These are phyloP conservation scores for Clonostachys rhizophaga DNA, from an alignment of 2,329 filamentous ascomycete genomes.

Conservation along the genomic window DNA sequence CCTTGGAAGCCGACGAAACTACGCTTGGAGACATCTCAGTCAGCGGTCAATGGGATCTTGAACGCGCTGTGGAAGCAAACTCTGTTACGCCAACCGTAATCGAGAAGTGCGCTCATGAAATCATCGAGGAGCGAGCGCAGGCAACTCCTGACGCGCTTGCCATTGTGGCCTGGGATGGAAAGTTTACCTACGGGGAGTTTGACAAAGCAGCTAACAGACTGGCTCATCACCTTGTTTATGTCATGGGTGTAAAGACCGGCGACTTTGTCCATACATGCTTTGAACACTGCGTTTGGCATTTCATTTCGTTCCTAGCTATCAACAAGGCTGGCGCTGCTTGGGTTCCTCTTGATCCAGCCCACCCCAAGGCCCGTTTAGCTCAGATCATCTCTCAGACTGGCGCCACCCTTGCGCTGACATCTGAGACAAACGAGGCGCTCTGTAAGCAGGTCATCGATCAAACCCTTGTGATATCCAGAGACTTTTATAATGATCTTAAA, in stretches of 20 bases:
- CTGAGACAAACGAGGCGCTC: slow-evolving; percentile 3
- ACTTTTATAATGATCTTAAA: too few species aligned
- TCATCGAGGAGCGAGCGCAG: not conserved
- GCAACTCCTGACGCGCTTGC: slow-evolving; percentile 16
- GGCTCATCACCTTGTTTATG: slow-evolving; percentile 18
- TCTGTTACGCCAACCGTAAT: not conserved
- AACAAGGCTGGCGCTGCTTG: slow-evolving; percentile 23
- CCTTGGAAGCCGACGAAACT: not conserved
- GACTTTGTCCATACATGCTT: slow-evolving; percentile 14
- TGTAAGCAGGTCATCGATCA: not conserved
- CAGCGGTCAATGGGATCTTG: not conserved
- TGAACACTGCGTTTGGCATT: slow-evolving; percentile 17
- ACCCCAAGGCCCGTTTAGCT: slow-evolving; percentile 3
- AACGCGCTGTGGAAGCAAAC: not conserved
- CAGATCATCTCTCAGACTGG: slow-evolving; percentile 2
- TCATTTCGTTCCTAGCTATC: slow-evolving; percentile 19
- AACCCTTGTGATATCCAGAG: too few species aligned
- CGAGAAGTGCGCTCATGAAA: not conserved
- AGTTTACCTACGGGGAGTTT: slow-evolving; percentile 13
- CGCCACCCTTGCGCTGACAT: slow-evolving; percentile 1
- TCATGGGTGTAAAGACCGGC: slow-evolving; percentile 13
- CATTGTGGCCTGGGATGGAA: slow-evolving; percentile 13
- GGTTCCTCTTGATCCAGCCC: slow-evolving; percentile 17
- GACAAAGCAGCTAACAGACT: slow-evolving; percentile 29
- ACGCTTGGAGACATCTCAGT: not conserved